Evolutionary conservation across 2,329 filamentous ascomycete species (phyloP).

Genomic region (Xylariaceae sp.): DNA sequence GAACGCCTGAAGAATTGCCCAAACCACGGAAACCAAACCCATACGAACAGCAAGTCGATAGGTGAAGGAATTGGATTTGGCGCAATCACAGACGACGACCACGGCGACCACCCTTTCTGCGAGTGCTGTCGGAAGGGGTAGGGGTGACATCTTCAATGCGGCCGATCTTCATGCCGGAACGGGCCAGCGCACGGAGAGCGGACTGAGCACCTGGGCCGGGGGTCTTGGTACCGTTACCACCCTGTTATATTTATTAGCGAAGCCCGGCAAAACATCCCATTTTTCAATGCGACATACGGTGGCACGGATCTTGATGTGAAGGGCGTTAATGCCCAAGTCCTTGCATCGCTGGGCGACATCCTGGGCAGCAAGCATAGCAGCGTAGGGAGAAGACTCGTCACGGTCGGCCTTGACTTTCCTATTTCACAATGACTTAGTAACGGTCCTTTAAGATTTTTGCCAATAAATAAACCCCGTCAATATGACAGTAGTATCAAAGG

Average conservation of each 20-base stretch:
- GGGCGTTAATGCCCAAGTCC: conserved; percentile 79
- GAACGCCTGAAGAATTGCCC: conserved; percentile 43
- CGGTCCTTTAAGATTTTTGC: neutral
- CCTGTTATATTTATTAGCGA: conserved; percentile 19
- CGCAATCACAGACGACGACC: conserved; percentile 96
- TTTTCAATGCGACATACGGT: conserved; percentile 75
- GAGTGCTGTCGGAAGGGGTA: conserved; percentile 98
- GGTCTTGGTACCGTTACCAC: conserved; percentile 98
- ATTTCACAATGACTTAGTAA: conserved; percentile 14
- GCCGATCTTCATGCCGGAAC: conserved; percentile 99
- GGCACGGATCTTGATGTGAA: conserved; percentile 99
- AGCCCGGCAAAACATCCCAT: neutral
- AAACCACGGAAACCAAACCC: conserved; percentile 37
- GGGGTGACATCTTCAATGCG: conserved; percentile 99
- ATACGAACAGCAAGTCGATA: conserved; percentile 39
- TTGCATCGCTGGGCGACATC: conserved; percentile 88
- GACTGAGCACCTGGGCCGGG: conserved; percentile 99
- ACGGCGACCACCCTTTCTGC: conserved; percentile 99
- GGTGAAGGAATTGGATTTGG: conserved; percentile 33
- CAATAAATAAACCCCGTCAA: neutral
- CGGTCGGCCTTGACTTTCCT: conserved; percentile 99
- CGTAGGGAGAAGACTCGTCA: conserved; percentile 99
- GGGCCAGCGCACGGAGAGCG: conserved; percentile 96
- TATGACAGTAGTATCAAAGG: no score
- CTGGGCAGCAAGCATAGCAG: conserved; percentile 99